phyloP scores from a whole-genome alignment of 106 monocot genomes.

The Acanthochlamys bracteata region DNA sequence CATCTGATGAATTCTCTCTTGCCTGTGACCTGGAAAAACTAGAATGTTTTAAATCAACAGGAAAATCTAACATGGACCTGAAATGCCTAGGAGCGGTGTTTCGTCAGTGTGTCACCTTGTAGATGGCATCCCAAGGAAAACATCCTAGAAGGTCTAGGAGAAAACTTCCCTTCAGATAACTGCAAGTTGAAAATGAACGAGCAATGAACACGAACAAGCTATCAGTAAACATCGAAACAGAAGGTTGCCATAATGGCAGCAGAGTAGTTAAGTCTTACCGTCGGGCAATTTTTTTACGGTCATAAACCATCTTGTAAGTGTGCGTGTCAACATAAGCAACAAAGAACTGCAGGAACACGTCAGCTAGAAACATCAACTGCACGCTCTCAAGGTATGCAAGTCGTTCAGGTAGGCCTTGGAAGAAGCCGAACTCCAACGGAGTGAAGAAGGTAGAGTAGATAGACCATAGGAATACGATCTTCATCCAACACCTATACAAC shows the following conservation, averaged over 20 bases:
- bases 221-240: no score
- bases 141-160: constrained; percentile 51
- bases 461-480: constrained; percentile 47
- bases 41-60: neutral
- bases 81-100: no score
- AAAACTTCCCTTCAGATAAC: constrained; percentile 47
- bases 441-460: constrained; percentile 65
- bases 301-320: constrained; percentile 54
- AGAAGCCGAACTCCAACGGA: constrained; percentile 80
- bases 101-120: constrained; percentile 38
- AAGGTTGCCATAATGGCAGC: neutral
- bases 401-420: constrained; percentile 38
- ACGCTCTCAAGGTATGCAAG: constrained; percentile 33
- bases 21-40: constrained; percentile 25
- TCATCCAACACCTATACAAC: constrained; percentile 41
- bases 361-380: constrained; percentile 47
- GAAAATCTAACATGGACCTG: no score
- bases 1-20: constrained; percentile 37
- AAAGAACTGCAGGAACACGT: constrained; percentile 44
- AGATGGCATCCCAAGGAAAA: constrained; percentile 66
- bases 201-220: no score
- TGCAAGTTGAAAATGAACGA: constrained; percentile 15
- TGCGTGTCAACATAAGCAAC: constrained; percentile 52
- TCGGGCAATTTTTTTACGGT: constrained; percentile 30
- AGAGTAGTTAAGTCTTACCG: constrained; percentile 18